A percentile compares a stretch with the other conserved stretches of the same genome.
These are phyloP conservation scores for Cytidiella melzeri DNA, from an alignment of 768 basidiomycete species.

Conservation along the genomic window DNA sequence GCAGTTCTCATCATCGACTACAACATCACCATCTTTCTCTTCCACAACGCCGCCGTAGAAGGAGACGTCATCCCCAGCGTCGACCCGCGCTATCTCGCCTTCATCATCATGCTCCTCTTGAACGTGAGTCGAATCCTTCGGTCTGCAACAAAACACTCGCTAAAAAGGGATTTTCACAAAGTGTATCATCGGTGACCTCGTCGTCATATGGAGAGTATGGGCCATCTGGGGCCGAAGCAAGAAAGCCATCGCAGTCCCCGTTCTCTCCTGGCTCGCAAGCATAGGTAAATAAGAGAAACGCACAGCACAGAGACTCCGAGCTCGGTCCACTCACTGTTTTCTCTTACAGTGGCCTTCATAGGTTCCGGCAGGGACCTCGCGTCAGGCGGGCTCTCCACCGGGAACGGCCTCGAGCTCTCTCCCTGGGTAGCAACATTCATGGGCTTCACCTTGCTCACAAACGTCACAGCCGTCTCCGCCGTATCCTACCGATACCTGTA, in stretches of 20 bases:
- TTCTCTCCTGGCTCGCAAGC: neutral
- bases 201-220: neutral
- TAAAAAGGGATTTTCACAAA: neutral
- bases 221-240: neutral
- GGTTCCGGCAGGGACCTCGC: too few relatives aligned
- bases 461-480: neutral
- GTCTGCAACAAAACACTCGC: neutral
- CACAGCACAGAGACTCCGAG: too few relatives aligned
- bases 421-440: neutral
- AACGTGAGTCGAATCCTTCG: neutral
- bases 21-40: neutral
- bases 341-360: neutral
- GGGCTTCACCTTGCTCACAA: neutral
- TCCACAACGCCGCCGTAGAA: neutral
- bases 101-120: neutral
- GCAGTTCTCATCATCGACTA: neutral
- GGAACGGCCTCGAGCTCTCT: neutral
- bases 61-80: neutral
- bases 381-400: neutral
- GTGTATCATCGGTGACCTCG: neutral
- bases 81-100: neutral
- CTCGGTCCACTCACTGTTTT: too few relatives aligned
- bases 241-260: neutral
- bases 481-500: neutral
- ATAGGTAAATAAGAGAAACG: too few relatives aligned